Evolutionary conservation across 495 filamentous ascomycete species (phyloP).

Genomic region (Aspergillus bridgeri): DNA sequence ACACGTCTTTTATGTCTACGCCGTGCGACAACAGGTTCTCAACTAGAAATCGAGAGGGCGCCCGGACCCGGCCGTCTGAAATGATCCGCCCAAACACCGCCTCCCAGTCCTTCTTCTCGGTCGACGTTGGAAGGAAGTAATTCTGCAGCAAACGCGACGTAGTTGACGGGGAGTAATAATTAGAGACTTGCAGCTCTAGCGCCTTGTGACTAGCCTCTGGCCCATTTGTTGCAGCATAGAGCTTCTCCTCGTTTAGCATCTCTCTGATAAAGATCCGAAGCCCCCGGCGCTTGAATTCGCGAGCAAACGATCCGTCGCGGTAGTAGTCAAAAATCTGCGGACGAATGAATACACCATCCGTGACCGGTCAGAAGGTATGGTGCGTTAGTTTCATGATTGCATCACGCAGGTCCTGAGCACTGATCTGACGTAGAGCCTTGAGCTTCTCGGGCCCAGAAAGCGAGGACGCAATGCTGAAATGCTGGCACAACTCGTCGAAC

Average conservation of each 20-base stretch:
- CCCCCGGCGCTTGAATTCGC: conserved; percentile 31
- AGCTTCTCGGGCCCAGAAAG: conserved; percentile 34
- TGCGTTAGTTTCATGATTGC: conserved; percentile 32
- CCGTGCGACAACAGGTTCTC: conserved; percentile 20
- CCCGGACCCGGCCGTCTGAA: conserved; percentile 46
- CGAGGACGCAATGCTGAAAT: conserved; percentile 28
- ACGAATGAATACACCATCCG: conserved; percentile 40
- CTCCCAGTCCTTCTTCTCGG: conserved; percentile 33
- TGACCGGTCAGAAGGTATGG: conserved; percentile 45
- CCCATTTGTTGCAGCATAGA: conserved; percentile 36
- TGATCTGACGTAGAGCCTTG: conserved; percentile 29
- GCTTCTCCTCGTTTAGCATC: conserved; percentile 43
- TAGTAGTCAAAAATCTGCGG: conserved; percentile 36
- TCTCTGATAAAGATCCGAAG: conserved; percentile 47
- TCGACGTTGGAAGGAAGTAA: conserved; percentile 28
- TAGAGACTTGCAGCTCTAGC: conserved; percentile 36
- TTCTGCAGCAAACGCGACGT: conserved; percentile 32
- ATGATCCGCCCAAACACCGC: conserved; percentile 45
- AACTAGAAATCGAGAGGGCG: conserved; percentile 26
- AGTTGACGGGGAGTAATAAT: conserved; percentile 40
- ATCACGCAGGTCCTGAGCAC: conserved; percentile 26
- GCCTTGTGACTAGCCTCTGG: conserved; percentile 33
- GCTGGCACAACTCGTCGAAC: conserved; percentile 44
- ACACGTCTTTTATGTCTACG: conserved; percentile 21
- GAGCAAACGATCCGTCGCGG: conserved; percentile 39